Percentiles rank a stretch among this genome's conserved stretches.
phyloP scores from a whole-genome alignment of 768 basidiomycete species.

The Punctularia strigosozonata region DNA sequence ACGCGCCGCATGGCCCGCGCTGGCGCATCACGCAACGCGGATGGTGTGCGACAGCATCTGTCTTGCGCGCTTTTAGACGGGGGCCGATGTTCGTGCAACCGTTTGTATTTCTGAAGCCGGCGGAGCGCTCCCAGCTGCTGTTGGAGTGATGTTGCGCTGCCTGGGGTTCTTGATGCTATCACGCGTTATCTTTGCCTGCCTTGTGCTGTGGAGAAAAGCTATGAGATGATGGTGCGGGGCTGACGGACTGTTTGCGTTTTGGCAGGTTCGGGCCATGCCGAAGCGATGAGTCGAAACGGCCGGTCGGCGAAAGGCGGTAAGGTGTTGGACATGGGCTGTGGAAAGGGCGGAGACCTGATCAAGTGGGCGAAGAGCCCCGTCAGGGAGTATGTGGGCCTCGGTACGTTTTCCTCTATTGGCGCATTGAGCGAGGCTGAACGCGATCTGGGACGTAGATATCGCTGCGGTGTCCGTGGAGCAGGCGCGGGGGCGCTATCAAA shows the following conservation, averaged over 20 bases:
- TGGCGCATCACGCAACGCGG: too few relatives aligned
- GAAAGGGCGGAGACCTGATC: slow-evolving; percentile 95
- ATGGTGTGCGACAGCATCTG: too few relatives aligned
- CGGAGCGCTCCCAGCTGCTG: too few relatives aligned
- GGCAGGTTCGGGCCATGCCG: slow-evolving; percentile 8
- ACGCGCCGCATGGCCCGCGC: too few relatives aligned
- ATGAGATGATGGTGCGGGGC: too few relatives aligned
- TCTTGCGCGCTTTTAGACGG: too few relatives aligned
- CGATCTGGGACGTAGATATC: slow-evolving; percentile 46
- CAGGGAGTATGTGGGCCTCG: slow-evolving; percentile 68
- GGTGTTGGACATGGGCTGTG: slow-evolving; percentile 94
- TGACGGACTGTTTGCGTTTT: not conserved
- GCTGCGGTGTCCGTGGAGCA: slow-evolving; percentile 84
- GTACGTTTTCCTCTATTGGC: slow-evolving; percentile 28
- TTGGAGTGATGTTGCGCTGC: too few relatives aligned
- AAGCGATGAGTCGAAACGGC: slow-evolving; percentile 17
- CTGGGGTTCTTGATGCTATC: too few relatives aligned
- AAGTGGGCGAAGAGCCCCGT: slow-evolving; percentile 91
- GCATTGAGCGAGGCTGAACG: slow-evolving; percentile 2
- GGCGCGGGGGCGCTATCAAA: slow-evolving; percentile 62
- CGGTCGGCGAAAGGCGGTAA: slow-evolving; percentile 40
- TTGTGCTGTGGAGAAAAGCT: too few relatives aligned
- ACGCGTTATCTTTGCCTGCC: too few relatives aligned
- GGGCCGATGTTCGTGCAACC: too few relatives aligned
- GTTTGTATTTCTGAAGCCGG: too few relatives aligned